Percentiles rank a stretch among this genome's conserved stretches.
Conservation (phyloP, 164 flowering plant genomes). For the Pachysandra terminalis region DNA sequence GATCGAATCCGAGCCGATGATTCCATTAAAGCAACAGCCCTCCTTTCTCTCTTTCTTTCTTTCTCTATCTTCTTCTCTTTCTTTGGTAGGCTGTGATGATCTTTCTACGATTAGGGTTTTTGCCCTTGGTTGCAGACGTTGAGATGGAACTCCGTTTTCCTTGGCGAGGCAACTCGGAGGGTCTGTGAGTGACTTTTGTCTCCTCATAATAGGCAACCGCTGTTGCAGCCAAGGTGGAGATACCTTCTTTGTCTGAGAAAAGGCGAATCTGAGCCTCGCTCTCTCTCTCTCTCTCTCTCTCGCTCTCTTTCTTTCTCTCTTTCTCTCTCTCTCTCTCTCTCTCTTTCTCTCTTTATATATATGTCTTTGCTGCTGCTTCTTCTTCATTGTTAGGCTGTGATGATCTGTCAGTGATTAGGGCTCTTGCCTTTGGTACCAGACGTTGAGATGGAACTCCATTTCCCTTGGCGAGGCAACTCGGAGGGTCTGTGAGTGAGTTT, state of each 20-base stretch:
- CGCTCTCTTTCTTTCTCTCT: too few species aligned
- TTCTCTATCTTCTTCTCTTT: not conserved
- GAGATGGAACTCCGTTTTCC: not conserved
- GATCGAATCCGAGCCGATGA: conserved; percentile 19
- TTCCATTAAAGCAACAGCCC: not conserved
- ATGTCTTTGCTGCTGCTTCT: too few species aligned
- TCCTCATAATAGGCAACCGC: conserved; percentile 11
- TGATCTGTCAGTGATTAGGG: not conserved
- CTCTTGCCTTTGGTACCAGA: not conserved
- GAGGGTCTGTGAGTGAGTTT: not conserved
- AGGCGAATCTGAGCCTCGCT: conserved; percentile 33
- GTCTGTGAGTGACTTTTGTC: not conserved
- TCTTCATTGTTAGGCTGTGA: not conserved
- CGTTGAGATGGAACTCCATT: not conserved
- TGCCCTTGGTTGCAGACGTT: not conserved
- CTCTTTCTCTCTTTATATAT: not conserved
- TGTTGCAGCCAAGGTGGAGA: conserved; percentile 29
- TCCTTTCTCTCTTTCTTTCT: conserved; percentile 8
- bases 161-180: conserved; percentile 10
- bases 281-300: not conserved
- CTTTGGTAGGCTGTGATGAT: conserved; percentile 1
- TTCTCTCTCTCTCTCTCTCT: conserved; percentile 17
- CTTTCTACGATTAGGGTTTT: not conserved
- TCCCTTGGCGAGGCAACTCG: conserved; percentile 7
- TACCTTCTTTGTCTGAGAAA: conserved; percentile 5